phyloP scores from a whole-genome alignment of 352 stramenopile genomes.

The Elongisporangium undulatum region DNA sequence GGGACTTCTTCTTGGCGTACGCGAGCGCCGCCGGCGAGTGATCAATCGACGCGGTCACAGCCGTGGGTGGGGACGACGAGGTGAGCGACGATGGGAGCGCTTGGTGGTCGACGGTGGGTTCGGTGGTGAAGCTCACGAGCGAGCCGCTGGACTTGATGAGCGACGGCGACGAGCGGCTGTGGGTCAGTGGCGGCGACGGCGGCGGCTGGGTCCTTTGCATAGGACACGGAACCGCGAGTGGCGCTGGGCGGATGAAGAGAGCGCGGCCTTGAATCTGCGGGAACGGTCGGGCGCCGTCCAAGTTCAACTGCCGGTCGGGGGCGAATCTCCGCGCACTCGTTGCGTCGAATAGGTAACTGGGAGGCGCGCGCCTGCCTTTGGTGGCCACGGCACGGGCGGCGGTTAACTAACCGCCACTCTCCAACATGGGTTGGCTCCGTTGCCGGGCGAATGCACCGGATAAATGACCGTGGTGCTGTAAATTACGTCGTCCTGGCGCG shows the following conservation, averaged over 20 bases:
- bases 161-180: constrained; percentile 12
- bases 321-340: background rate
- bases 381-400: background rate
- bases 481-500: background rate
- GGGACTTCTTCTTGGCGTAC: background rate
- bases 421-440: background rate
- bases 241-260: background rate
- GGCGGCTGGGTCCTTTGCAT: background rate
- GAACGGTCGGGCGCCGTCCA: background rate
- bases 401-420: background rate
- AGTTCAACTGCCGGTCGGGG: background rate
- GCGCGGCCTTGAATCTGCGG: background rate
- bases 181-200: constrained; percentile 4
- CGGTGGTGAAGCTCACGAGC: background rate
- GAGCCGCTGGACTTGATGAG: constrained; percentile 2
- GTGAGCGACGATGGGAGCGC: constrained; percentile 11
- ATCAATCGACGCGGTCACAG: background rate
- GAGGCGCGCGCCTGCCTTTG: background rate
- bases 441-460: background rate
- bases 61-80: background rate
- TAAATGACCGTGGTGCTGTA: background rate
- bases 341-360: background rate
- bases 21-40: background rate
- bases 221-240: background rate
- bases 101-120: background rate